Percentiles rank a stretch among this genome's conserved stretches.
These are phyloP conservation scores for Syzygium aromaticum DNA, from an alignment of 345 rosid genomes.

Conservation along the genomic window DNA sequence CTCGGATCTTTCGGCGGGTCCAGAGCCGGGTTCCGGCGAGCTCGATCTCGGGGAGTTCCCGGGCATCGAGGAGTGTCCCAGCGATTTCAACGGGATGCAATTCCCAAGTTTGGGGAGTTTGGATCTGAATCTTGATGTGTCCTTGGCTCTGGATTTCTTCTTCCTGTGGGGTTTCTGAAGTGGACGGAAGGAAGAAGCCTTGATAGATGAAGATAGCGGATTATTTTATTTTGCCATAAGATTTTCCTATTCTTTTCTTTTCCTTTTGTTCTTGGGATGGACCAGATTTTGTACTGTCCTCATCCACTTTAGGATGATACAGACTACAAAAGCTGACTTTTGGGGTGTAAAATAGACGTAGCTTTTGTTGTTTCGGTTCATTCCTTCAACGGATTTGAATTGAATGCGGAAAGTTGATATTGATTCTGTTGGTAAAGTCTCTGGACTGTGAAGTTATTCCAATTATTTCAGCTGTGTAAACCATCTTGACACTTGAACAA, in stretches of 20 bases:
- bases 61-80: conserved; percentile 2
- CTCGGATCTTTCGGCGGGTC: neutral
- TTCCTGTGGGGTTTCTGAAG: conserved; percentile 5
- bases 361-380: neutral
- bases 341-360: neutral
- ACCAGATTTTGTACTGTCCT: neutral
- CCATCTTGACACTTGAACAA: neutral
- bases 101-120: neutral
- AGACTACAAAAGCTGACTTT: neutral
- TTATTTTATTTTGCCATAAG: neutral
- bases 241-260: neutral
- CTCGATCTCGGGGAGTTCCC: conserved; percentile 1
- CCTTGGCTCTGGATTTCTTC: neutral
- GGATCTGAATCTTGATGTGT: neutral
- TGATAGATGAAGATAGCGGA: neutral
- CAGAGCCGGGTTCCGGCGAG: neutral
- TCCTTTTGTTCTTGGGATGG: neutral
- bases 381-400: neutral
- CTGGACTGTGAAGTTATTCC: neutral
- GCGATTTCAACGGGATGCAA: neutral
- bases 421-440: neutral
- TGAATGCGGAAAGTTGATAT: neutral
- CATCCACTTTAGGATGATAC: neutral
- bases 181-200: neutral
- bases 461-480: neutral